phyloP scores from a whole-genome alignment of 139 green algal genomes.

The Coelastrella sp. region DNA sequence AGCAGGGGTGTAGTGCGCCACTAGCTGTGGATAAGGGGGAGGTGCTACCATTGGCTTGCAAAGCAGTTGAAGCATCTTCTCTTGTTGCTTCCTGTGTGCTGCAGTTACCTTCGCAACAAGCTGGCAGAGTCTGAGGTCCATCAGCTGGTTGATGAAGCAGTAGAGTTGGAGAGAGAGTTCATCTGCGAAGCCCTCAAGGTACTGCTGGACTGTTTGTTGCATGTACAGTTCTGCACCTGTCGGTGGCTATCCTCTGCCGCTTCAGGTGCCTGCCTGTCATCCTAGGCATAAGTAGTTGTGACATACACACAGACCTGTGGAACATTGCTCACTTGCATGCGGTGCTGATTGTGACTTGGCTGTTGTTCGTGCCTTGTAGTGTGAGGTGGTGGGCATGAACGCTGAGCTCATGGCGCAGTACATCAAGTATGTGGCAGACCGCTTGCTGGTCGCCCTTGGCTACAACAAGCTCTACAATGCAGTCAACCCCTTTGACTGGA shows the following conservation, averaged over 20 bases:
- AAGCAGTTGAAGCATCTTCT: background rate
- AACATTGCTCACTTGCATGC: background rate
- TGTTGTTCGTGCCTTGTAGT: slow-evolving; percentile 41
- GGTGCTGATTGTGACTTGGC: background rate
- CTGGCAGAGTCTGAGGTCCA: slow-evolving; percentile 34
- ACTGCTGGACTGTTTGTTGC: background rate
- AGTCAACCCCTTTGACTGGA: slow-evolving; percentile 92
- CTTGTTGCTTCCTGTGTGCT: background rate
- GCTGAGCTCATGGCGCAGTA: slow-evolving; percentile 89
- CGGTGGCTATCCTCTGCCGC: too few species aligned
- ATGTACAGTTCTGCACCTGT: background rate
- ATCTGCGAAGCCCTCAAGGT: slow-evolving; percentile 74
- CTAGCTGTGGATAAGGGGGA: too few species aligned
- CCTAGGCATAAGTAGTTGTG: too few species aligned
- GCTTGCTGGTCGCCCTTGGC: slow-evolving; percentile 86
- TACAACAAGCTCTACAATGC: slow-evolving; percentile 79
- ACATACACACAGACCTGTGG: too few species aligned
- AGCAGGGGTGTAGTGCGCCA: too few species aligned
- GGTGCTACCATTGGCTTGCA: too few species aligned
- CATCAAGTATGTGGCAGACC: slow-evolving; percentile 81
- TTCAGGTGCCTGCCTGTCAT: too few species aligned
- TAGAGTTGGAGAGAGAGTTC: slow-evolving; percentile 97
- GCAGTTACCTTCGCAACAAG: slow-evolving; percentile 7
- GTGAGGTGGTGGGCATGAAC: slow-evolving; percentile 90
- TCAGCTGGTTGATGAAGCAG: slow-evolving; percentile 89